Conservation (phyloP, 352 stramenopile genomes). For the Pythium aquatile region DNA sequence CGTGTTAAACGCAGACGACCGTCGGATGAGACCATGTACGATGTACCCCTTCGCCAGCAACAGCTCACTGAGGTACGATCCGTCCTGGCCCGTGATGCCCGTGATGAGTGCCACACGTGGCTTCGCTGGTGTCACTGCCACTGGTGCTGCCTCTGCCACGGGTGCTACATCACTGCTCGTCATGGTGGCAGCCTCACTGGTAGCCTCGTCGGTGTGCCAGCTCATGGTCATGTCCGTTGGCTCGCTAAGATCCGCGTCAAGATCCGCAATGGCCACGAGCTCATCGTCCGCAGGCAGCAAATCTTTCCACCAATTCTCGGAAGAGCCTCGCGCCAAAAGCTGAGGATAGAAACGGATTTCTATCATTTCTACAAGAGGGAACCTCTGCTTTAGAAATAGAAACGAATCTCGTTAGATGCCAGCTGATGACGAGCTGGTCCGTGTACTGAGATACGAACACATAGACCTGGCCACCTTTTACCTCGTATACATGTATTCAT, state of each 20-base stretch:
- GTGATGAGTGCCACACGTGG: constrained; percentile 92
- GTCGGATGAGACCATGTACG: constrained; percentile 95
- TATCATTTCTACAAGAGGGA: constrained; percentile 3
- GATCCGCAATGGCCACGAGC: constrained; percentile 1
- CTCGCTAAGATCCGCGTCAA: constrained; percentile 2
- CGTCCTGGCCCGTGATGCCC: constrained; percentile 99
- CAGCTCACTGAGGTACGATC: constrained; percentile 97
- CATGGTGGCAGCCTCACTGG: background rate
- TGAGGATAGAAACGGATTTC: background rate
- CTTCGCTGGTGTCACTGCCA: background rate
- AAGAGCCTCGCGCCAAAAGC: constrained; percentile 2
- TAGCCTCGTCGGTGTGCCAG: constrained; percentile 7
- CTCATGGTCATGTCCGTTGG: constrained; percentile 18
- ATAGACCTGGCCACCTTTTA: background rate
- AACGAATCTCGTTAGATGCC: constrained; percentile 1
- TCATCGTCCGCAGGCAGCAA: constrained; percentile 13
- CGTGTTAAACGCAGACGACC: constrained; percentile 98
- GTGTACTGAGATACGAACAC: background rate
- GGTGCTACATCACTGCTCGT: background rate
- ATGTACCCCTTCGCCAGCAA: constrained; percentile 97
- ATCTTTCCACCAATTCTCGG: constrained; percentile 26
- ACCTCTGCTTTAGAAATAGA: constrained; percentile 9
- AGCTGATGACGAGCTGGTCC: background rate
- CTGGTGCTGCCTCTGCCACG: background rate
- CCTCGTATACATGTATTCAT: constrained; percentile 14